Evolutionary conservation across 208 protist genomes (phyloP).

Genomic region (Acanthamoeba lenticulata): DNA sequence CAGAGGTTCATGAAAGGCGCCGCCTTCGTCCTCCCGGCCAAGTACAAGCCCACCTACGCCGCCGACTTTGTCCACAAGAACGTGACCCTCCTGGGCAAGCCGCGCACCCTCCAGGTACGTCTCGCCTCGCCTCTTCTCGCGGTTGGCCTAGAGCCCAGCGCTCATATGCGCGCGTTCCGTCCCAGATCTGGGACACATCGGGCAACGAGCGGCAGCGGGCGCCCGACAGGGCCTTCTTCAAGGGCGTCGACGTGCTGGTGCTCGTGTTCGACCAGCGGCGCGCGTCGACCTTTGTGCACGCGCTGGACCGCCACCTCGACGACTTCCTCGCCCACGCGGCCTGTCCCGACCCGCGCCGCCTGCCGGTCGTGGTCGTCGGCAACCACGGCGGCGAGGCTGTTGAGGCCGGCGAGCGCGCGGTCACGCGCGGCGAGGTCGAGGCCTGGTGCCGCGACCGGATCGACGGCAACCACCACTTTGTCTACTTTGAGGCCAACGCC

Average conservation of each 20-base stretch:
- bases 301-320: neutral
- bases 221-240: conserved; percentile 41
- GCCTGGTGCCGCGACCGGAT: neutral
- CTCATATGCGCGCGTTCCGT: neutral
- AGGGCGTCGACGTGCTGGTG: neutral
- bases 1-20: neutral
- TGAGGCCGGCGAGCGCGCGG: neutral
- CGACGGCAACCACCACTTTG: neutral
- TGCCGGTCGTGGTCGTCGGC: conserved; percentile 22
- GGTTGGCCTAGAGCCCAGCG: too few relatives aligned
- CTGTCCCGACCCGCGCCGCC: neutral
- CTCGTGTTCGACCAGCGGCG: conserved; percentile 22
- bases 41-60: conserved; percentile 30
- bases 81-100: neutral
- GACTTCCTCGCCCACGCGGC: conserved; percentile 4
- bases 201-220: neutral
- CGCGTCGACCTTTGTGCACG: neutral
- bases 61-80: conserved; percentile 45
- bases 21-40: neutral
- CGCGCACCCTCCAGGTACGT: neutral
- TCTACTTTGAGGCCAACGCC: conserved; percentile 19
- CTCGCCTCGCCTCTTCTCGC: too few relatives aligned
- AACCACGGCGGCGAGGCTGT: neutral
- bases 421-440: neutral
- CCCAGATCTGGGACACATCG: conserved; percentile 8